Percentiles rank a stretch among this genome's conserved stretches.
Evolutionary conservation across 2,329 filamentous ascomycete genomes (phyloP).

Genomic region (Xylaria multiplex): DNA sequence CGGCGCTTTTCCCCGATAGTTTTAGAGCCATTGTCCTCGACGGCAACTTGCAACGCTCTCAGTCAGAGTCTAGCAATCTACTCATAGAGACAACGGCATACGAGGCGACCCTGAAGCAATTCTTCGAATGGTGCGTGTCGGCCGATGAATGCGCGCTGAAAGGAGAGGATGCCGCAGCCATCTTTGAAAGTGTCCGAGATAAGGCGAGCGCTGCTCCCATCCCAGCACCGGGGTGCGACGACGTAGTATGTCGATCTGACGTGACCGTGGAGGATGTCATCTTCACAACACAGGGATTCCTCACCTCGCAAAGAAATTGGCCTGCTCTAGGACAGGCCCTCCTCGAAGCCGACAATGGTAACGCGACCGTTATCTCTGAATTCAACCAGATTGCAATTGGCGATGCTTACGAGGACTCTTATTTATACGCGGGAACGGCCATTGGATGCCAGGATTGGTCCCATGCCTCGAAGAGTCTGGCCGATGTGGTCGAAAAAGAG

Average conservation of each 20-base stretch:
- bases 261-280: slow-evolving; percentile 50
- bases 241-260: slow-evolving; percentile 41
- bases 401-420: slow-evolving; percentile 42
- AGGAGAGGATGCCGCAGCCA: slow-evolving; percentile 44
- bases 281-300: slow-evolving; percentile 48
- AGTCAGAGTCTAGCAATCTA: slow-evolving; percentile 49
- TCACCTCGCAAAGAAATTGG: slow-evolving; percentile 41
- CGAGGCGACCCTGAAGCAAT: slow-evolving; percentile 50
- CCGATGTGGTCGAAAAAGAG: slow-evolving; percentile 45
- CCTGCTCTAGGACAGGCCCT: slow-evolving; percentile 42
- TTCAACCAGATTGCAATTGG: slow-evolving; percentile 42
- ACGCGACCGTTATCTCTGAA: slow-evolving; percentile 51
- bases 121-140: slow-evolving; percentile 52
- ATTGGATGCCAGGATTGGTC: slow-evolving; percentile 54
- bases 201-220: slow-evolving; percentile 50
- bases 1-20: slow-evolving; percentile 55
- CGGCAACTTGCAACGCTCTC: slow-evolving; percentile 56
- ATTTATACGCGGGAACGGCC: slow-evolving; percentile 45
- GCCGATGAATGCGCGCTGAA: slow-evolving; percentile 47
- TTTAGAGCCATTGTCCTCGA: slow-evolving; percentile 57
- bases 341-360: slow-evolving; percentile 48
- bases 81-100: slow-evolving; percentile 52
- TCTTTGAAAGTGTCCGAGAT: slow-evolving; percentile 44
- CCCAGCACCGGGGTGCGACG: slow-evolving; percentile 50
- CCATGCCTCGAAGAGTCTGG: slow-evolving; percentile 40